Evolutionary conservation across 345 rosid genomes (phyloP).

Genomic region (Pistacia vera): DNA sequence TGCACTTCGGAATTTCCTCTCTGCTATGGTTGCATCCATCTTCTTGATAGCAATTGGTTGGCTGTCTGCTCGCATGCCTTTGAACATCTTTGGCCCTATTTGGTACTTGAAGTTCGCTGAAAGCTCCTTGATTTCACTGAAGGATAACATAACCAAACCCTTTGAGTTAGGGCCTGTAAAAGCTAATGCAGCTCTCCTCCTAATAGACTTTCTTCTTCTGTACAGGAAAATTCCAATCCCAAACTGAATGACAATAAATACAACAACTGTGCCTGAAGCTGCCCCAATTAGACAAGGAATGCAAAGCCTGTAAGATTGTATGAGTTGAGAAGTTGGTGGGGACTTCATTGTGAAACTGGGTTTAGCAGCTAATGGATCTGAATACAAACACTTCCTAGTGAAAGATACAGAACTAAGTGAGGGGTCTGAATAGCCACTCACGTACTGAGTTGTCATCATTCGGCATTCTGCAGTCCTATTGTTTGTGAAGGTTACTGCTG

Average conservation of each 20-base stretch:
- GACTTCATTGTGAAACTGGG: constrained; percentile 36
- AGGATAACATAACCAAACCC: constrained; percentile 58
- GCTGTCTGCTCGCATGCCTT: constrained; percentile 58
- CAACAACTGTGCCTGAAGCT: constrained; percentile 48
- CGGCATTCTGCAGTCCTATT: constrained; percentile 56
- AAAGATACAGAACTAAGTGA: constrained; percentile 59
- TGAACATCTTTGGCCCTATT: constrained; percentile 61
- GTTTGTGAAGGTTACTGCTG: constrained; percentile 64
- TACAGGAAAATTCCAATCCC: constrained; percentile 48
- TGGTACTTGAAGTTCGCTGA: constrained; percentile 53
- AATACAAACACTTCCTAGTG: constrained; percentile 65
- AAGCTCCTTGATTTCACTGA: constrained; percentile 60
- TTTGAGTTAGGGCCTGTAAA: constrained; percentile 43
- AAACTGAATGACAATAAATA: constrained; percentile 54
- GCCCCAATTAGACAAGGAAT: constrained; percentile 63
- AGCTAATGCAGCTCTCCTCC: constrained; percentile 49
- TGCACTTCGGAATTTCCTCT: constrained; percentile 67
- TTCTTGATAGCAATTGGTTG: constrained; percentile 58
- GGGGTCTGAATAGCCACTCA: constrained; percentile 72
- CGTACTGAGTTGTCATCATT: constrained; percentile 47
- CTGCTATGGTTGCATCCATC: constrained; percentile 49
- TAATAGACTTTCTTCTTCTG: constrained; percentile 40
- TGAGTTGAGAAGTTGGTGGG: constrained; percentile 24
- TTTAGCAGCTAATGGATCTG: constrained; percentile 66
- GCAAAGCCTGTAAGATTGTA: constrained; percentile 37